Evolutionary conservation across 805 yeast genomes (phyloP).

Genomic region (Candida saitoana): DNA sequence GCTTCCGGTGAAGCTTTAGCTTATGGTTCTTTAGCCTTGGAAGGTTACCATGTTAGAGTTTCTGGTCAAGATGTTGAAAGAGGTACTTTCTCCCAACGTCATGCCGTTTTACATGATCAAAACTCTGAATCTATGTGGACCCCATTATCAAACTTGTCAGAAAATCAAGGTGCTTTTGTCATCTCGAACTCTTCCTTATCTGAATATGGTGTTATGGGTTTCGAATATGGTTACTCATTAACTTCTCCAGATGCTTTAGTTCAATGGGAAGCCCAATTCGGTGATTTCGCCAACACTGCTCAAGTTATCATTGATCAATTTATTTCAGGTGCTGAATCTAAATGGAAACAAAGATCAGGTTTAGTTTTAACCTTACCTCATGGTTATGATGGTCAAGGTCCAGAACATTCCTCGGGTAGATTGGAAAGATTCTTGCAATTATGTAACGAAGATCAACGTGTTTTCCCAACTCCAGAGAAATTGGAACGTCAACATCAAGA

Average conservation of each 20-base stretch:
- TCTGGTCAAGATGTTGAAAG: slow-evolving; percentile 99
- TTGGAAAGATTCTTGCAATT: slow-evolving; percentile 93
- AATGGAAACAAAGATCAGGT: slow-evolving; percentile 99
- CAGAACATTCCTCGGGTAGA: slow-evolving; percentile 98
- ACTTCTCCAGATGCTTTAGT: slow-evolving; percentile 96
- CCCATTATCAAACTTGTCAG: slow-evolving; percentile 77
- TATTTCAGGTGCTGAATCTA: slow-evolving; percentile 92
- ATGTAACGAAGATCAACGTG: slow-evolving; percentile 93
- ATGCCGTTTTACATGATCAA: slow-evolving; percentile 97
- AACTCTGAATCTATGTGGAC: slow-evolving; percentile 75
- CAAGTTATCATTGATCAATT: slow-evolving; percentile 97
- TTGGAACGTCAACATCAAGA: slow-evolving; percentile 98
- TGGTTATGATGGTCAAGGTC: slow-evolving; percentile 99
- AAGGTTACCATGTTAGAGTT: slow-evolving; percentile 94
- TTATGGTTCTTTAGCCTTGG: slow-evolving; percentile 84
- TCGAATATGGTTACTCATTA: slow-evolving; percentile 97
- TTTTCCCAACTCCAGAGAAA: slow-evolving; percentile 85
- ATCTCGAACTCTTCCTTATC: slow-evolving; percentile 94
- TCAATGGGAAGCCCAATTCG: slow-evolving; percentile 99
- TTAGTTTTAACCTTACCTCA: slow-evolving; percentile 93
- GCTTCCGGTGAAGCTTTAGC: slow-evolving; percentile 99
- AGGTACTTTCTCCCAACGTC: slow-evolving; percentile 99
- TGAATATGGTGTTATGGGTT: slow-evolving; percentile 99
- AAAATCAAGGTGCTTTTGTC: slow-evolving; percentile 79
- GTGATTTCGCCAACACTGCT: slow-evolving; percentile 99